Base-by-base conservation (phyloP, 2,329 filamentous ascomycete species). In the Tetracladium maxilliforme region DNA sequence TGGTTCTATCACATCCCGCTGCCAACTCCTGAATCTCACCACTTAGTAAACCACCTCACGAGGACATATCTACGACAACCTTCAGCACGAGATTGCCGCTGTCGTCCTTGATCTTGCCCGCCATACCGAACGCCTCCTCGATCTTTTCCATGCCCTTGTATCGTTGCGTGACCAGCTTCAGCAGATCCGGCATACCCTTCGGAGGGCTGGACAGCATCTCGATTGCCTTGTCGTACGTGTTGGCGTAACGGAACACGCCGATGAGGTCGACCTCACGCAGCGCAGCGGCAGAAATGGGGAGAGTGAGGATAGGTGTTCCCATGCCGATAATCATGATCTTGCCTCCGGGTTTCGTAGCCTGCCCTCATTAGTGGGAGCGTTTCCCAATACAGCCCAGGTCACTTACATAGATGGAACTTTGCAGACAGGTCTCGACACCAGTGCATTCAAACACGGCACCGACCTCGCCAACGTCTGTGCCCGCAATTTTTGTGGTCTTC, bases 311-410 rank as follows among this genome's bases (percentile, higher is more conserved):
- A 47, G 86, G 83, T 61, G 77, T 83, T 40, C 84, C 86, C 3
- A 93, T 83, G 19, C 84, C 84, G 36, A 92, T 90, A 33, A 93
- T 75, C 44, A 93, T 93, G 30, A 93, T 84, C 54, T 87, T 92
- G 41, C 86, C 86, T 35, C 84, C 86, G 43, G 93, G 93, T 56
- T 84, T 87, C 49, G 77, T 69, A 8, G 79, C 73, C 64, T n/a
- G n/a, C n/a, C n/a, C n/a, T n/a, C n/a, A n/a, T n/a, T n/a, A n/a
- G n/a, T n/a, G n/a, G n/a, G n/a, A n/a, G n/a, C n/a, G n/a, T n/a
- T n/a, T n/a, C n/a, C n/a, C n/a, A n/a, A n/a, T n/a, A n/a, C n/a
- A n/a, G n/a, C n/a, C n/a, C n/a, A n/a, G n/a, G n/a, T n/a, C n/a
- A n/a, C n/a, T n/a, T n/a, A n/a, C n/a, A n/a, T 82, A 84, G 46